phyloP scores from a whole-genome alignment of 169 alveolate genomes.

The Plasmodium gonderi region DNA sequence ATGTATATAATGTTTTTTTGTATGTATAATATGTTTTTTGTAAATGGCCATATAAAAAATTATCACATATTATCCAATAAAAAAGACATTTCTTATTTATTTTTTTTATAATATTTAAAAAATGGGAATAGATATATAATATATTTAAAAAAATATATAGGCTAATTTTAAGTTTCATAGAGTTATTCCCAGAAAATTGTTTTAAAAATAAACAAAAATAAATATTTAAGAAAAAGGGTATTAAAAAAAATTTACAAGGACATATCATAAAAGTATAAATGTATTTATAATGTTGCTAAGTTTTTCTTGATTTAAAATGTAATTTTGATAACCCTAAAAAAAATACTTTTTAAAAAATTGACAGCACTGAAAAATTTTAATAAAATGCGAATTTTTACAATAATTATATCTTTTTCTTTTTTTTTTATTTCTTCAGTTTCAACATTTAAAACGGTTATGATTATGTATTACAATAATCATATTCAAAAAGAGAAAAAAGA shows the following conservation, averaged over 20 bases:
- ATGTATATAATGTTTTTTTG: constrained; percentile 7
- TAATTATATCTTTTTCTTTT: neutral
- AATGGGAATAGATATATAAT: neutral
- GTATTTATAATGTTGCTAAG: constrained; percentile 26
- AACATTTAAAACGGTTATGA: constrained; percentile 20
- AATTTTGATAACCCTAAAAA: constrained; percentile 9
- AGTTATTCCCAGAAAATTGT: constrained; percentile 3
- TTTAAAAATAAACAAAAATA: constrained; percentile 21
- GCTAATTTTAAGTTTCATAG: constrained; percentile 9
- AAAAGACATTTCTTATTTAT: neutral
- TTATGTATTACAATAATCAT: constrained; percentile 26
- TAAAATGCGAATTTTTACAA: constrained; percentile 20
- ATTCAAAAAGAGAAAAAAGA: neutral
- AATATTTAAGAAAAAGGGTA: neutral
- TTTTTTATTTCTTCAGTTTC: constrained; percentile 13
- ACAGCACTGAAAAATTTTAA: constrained; percentile 7
- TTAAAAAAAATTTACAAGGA: constrained; percentile 16
- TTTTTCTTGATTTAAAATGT: constrained; percentile 23
- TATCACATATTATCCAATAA: neutral
- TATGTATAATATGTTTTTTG: neutral
- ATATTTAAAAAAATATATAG: constrained; percentile 10
- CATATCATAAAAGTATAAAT: constrained; percentile 3
- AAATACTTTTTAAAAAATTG: constrained; percentile 14
- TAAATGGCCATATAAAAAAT: constrained; percentile 3
- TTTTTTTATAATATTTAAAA: constrained; percentile 1